Percentiles rank a stretch among this genome's conserved stretches.
Evolutionary conservation across 2,329 filamentous ascomycete species (phyloP).

Genomic region (Colletotrichum chrysophilum): DNA sequence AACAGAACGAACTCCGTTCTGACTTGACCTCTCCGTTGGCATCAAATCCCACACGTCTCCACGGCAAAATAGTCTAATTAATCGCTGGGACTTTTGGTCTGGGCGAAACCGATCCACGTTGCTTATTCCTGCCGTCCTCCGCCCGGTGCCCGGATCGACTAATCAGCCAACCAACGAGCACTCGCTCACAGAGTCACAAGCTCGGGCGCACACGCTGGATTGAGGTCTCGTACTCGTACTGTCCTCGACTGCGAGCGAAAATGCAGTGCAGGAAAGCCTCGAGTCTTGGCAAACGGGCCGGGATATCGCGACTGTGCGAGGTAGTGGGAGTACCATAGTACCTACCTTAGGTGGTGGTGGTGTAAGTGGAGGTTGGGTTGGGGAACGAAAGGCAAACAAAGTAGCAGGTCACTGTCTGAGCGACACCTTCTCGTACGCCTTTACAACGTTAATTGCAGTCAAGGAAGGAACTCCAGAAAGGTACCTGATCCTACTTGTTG

Average conservation of each 20-base stretch:
- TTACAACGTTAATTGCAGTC: not conserved
- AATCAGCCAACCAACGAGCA: not conserved
- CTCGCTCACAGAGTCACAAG: not conserved
- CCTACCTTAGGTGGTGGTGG: not conserved
- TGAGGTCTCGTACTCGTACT: not conserved
- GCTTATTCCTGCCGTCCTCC: constrained; percentile 9
- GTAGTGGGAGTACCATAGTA: not conserved
- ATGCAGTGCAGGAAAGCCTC: not conserved
- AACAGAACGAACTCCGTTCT: not conserved
- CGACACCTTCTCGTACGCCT: not conserved
- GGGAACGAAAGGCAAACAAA: not conserved
- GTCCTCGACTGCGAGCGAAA: not conserved
- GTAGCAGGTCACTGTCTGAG: not conserved
- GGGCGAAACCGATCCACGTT: not conserved
- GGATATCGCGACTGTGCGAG: not conserved
- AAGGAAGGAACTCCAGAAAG: not conserved
- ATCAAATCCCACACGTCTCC: not conserved
- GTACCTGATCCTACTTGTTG: not conserved
- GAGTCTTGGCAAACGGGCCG: not conserved
- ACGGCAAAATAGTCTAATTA: constrained; percentile 6
- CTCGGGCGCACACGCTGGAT: not conserved
- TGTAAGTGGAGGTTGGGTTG: not conserved
- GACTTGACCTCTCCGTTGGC: not conserved
- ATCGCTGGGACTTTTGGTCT: not conserved
- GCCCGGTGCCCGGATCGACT: not conserved